phyloP scores from a whole-genome alignment of 441 rosid species.

The Jatropha multifida region DNA sequence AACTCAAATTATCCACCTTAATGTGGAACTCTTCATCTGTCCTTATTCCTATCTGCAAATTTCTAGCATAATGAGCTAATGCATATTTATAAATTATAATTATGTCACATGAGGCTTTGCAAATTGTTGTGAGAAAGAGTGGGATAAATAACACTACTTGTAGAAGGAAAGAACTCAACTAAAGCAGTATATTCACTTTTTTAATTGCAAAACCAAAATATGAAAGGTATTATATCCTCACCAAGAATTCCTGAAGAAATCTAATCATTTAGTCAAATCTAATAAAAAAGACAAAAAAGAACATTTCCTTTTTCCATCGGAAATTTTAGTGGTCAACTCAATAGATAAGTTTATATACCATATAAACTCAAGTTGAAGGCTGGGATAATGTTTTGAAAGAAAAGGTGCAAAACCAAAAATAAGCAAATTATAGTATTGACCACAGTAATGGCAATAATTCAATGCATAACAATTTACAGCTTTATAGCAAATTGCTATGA shows the following conservation, averaged over 20 bases:
- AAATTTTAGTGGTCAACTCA: neutral
- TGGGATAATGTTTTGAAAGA: neutral
- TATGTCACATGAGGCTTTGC: neutral
- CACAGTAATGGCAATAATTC: too few species aligned
- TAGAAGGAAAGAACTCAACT: neutral
- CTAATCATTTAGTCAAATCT: neutral
- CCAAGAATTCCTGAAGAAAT: neutral
- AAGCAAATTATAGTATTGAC: too few species aligned
- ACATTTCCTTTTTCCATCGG: neutral
- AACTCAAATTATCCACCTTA: neutral
- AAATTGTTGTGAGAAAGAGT: neutral
- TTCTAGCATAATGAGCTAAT: neutral
- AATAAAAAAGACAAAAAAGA: neutral
- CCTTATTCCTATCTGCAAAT: neutral
- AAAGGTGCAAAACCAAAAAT: neutral
- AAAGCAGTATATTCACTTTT: neutral
- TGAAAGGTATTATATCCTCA: neutral
- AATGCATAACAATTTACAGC: neutral
- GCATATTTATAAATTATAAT: neutral
- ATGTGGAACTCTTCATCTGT: neutral
- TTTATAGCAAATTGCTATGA: neutral
- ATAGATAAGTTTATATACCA: neutral
- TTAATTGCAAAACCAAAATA: neutral
- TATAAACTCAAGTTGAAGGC: neutral
- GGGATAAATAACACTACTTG: neutral